A percentile compares a stretch with the other conserved stretches of the same genome.
Conservation (phyloP, 345 rosid species). For the Pugionium cornutum region DNA sequence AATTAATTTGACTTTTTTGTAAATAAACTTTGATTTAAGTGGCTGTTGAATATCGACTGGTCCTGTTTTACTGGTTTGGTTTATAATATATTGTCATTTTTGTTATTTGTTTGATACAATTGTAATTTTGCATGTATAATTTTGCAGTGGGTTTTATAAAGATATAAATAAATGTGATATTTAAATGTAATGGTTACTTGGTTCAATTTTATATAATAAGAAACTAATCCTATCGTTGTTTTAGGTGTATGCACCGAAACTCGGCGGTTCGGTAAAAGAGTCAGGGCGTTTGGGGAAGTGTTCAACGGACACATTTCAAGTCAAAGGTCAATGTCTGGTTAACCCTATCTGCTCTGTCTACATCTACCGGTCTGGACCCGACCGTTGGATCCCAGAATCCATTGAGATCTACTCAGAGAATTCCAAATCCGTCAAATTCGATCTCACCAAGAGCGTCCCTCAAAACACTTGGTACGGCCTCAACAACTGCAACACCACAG, state of each 20-base stretch:
- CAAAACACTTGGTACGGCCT: constrained; percentile 64
- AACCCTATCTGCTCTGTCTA: constrained; percentile 60
- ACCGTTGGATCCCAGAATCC: constrained; percentile 72
- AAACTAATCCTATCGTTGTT: background rate
- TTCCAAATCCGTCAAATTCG: constrained; percentile 47
- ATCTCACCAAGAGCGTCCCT: constrained; percentile 53
- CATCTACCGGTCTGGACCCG: constrained; percentile 53
- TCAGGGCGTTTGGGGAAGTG: constrained; percentile 62
- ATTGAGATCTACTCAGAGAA: constrained; percentile 51
- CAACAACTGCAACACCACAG: constrained; percentile 43
- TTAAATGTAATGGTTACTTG: no score
- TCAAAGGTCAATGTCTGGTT: constrained; percentile 59
- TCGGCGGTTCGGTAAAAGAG: constrained; percentile 52
- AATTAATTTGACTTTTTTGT: background rate
- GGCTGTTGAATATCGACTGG: no score
- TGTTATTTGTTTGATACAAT: no score
- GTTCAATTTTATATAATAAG: no score
- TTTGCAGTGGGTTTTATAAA: no score
- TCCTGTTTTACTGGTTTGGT: no score
- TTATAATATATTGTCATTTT: no score
- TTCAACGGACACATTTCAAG: constrained; percentile 61
- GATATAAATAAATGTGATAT: no score
- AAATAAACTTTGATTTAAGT: background rate
- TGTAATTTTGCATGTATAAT: no score
- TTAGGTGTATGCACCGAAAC: constrained; percentile 61